Conservation (phyloP, 805 yeast species). For the Candida arabinofermentans region DNA sequence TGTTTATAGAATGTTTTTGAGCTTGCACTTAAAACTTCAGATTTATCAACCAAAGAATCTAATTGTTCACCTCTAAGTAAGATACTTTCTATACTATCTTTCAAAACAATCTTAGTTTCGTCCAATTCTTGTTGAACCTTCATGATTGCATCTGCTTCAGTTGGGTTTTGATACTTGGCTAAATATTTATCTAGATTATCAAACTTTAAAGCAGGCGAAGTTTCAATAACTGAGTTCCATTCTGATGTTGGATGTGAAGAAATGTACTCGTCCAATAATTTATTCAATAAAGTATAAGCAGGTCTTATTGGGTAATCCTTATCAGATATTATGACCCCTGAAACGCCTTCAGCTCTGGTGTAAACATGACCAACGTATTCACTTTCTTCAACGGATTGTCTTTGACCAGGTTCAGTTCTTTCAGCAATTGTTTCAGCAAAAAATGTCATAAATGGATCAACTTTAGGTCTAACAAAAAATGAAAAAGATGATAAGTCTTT, state of each 20-base stretch:
- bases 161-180: constrained; percentile 89
- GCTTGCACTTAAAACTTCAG: constrained; percentile 84
- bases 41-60: constrained; percentile 90
- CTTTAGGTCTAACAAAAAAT: constrained; percentile 73
- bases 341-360: constrained; percentile 83
- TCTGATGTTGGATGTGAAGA: constrained; percentile 71
- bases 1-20: constrained; percentile 95
- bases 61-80: constrained; percentile 95
- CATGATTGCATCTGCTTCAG: constrained; percentile 95
- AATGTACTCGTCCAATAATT: constrained; percentile 84
- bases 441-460: constrained; percentile 91
- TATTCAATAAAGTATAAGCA: constrained; percentile 89
- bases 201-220: constrained; percentile 43
- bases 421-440: constrained; percentile 87
- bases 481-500: constrained; percentile 83
- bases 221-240: constrained; percentile 55
- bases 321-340: constrained; percentile 90
- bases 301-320: constrained; percentile 96
- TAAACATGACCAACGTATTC: constrained; percentile 89
- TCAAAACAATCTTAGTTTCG: constrained; percentile 94
- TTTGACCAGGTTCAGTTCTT: constrained; percentile 83
- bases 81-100: constrained; percentile 91
- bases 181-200: constrained; percentile 66
- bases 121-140: constrained; percentile 96
- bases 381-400: constrained; percentile 93